A percentile compares a stretch with the other conserved stretches of the same genome.
Conservation (phyloP, 176 grass and related monocot genomes). For the Rhynchospora pubera region DNA sequence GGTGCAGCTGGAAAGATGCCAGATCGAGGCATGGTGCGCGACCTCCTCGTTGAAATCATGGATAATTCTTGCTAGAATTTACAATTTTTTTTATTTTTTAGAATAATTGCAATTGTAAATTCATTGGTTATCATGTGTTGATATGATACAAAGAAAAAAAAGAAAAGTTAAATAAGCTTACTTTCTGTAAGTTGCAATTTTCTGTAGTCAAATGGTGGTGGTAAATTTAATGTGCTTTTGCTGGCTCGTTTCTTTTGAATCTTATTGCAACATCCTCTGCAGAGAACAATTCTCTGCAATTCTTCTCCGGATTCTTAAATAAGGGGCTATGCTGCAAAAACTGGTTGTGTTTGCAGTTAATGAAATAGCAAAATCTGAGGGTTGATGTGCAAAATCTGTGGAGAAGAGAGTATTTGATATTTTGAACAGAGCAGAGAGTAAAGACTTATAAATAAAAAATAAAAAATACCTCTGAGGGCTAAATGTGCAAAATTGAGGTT, state of each 20-base stretch:
- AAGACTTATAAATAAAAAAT: no score
- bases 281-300: no score
- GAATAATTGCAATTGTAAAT: neutral
- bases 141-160: no score
- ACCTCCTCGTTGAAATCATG: constrained; percentile 90
- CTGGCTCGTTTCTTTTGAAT: neutral
- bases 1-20: constrained; percentile 97
- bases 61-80: constrained; percentile 64
- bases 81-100: neutral
- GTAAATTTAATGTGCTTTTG: neutral
- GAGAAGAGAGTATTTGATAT: no score
- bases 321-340: no score
- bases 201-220: neutral
- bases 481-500: no score
- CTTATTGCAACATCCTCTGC: neutral
- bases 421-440: no score
- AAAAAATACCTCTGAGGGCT: no score
- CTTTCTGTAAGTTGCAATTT: neutral
- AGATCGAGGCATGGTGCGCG: constrained; percentile 79
- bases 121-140: neutral
- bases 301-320: no score
- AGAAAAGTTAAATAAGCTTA: neutral
- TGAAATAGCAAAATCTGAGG: no score
- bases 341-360: no score
- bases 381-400: no score